A percentile compares a stretch with the other conserved stretches of the same genome.
phyloP scores from a whole-genome alignment of 192 early-diverging fungal species.

The Phycomyces blakesleeanus region DNA sequence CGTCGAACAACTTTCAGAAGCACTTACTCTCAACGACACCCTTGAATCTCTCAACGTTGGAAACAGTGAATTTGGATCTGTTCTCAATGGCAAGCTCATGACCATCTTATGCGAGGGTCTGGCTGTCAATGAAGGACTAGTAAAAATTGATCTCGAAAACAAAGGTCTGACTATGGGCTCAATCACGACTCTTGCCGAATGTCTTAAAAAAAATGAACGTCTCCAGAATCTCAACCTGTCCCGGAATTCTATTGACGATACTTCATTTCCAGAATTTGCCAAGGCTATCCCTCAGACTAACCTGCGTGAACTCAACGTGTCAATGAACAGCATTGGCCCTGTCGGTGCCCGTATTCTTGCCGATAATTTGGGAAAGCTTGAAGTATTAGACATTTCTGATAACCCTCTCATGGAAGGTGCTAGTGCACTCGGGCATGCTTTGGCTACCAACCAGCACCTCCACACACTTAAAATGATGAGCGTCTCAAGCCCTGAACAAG shows the following conservation, averaged over 20 bases:
- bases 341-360: slow-evolving; percentile 31
- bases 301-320: slow-evolving; percentile 37
- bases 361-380: slow-evolving; percentile 17
- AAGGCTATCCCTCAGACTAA: slow-evolving; percentile 5
- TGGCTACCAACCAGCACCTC: slow-evolving; percentile 32
- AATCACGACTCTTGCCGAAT: slow-evolving; percentile 11
- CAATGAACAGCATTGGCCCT: slow-evolving; percentile 36
- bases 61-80: slow-evolving; percentile 33
- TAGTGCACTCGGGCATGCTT: slow-evolving; percentile 28
- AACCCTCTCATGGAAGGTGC: slow-evolving; percentile 45
- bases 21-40: slow-evolving; percentile 42
- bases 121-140: slow-evolving; percentile 39
- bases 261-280: slow-evolving; percentile 26
- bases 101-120: slow-evolving; percentile 38
- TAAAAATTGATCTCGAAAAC: slow-evolving; percentile 50
- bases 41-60: slow-evolving; percentile 42
- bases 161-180: slow-evolving; percentile 34
- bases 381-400: slow-evolving; percentile 45
- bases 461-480: slow-evolving; percentile 36
- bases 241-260: slow-evolving; percentile 43
- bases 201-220: slow-evolving; percentile 23
- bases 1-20: slow-evolving; percentile 29
- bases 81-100: slow-evolving; percentile 18
- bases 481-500: slow-evolving; percentile 10
- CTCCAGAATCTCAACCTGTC: slow-evolving; percentile 39